A percentile compares a stretch with the other conserved stretches of the same genome.
These are phyloP conservation scores for Cercospora berteroae DNA, from an alignment of 2,329 filamentous ascomycete species.

Conservation along the genomic window DNA sequence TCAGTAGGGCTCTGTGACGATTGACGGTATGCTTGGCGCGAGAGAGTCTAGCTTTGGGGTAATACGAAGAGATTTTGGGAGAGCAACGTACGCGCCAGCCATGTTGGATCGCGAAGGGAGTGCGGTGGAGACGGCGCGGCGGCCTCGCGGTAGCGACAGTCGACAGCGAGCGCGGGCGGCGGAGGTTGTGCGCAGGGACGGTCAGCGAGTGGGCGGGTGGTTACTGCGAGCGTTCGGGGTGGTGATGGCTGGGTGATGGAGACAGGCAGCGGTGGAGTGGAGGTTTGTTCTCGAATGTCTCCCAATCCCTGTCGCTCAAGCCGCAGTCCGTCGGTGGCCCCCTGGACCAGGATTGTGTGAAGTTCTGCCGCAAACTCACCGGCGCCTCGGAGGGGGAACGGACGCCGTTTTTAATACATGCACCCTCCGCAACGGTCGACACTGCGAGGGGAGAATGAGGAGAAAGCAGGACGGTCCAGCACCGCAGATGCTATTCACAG, in stretches of 20 bases:
- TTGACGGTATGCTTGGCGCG: neutral
- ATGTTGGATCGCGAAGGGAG: slow-evolving; percentile 7
- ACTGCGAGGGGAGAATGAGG: neutral
- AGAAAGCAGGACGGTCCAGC: neutral
- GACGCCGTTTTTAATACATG: neutral
- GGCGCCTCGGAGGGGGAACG: neutral
- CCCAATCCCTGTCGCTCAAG: neutral
- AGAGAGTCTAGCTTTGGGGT: slow-evolving; percentile 6
- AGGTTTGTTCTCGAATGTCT: slow-evolving; percentile 2
- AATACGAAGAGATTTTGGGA: slow-evolving; percentile 14
- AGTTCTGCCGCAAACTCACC: neutral
- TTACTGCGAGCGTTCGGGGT: neutral
- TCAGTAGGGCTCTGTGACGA: neutral
- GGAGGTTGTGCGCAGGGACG: neutral
- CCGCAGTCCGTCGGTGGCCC: neutral
- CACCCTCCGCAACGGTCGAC: neutral
- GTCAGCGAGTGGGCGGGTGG: neutral
- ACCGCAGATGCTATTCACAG: neutral
- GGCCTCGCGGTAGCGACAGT: slow-evolving; percentile 17
- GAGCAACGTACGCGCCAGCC: slow-evolving; percentile 18
- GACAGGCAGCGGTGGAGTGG: neutral
- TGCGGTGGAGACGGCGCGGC: slow-evolving; percentile 5
- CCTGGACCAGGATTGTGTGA: neutral
- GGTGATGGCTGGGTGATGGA: neutral
- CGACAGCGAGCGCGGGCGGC: neutral